Base-by-base conservation (phyloP, 2,329 filamentous ascomycete species). In the Cyphellophora europaea region DNA sequence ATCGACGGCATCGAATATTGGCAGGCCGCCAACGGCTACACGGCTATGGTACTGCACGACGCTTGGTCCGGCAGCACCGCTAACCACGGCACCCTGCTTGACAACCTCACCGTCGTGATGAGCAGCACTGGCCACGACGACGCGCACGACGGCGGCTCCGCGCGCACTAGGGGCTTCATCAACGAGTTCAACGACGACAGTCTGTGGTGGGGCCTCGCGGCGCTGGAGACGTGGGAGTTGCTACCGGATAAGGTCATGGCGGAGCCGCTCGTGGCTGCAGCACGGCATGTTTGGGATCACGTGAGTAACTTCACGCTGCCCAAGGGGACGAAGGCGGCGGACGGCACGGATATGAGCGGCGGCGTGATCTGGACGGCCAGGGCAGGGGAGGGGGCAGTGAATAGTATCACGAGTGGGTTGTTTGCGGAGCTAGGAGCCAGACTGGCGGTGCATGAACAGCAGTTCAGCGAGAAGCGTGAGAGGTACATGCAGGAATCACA, bases 21-120 rank as follows among this genome's bases (percentile, higher is more conserved):
- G 43, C 43, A 45, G 35, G 32, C 36, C 18, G 43, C 40, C 12
- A 45, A 45, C 16, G 43, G 41, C 13, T 45, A 45, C 19, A 43
- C 43, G 2, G 43, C 43, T 10, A 41, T 45, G 5, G 38, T 40
- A 11, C 29, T 45, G 5, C 43, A 45, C 28, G 43, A 45, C 16
- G 12, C 31, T 19, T 45, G 43, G 43, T 40, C 43, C 30, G n/a
- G n/a, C n/a, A 23, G 39, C 15, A 43, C 30, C 6, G 17, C 27
- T 3, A 21, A 32, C 31, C 27, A 41, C 29, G 16, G 16, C 21
- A 33, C 16, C 11, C 18, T 30, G 12, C 16, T 45, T 13, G 32
- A 41, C 19, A 33, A 38, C 11, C 36, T 41, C 11, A 19, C 43
- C 17, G 12, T 23, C n/a, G 36, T 32, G 10, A 38, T 45, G n/a